Base-by-base conservation (phyloP, 495 filamentous ascomycete genomes). In the Hypoxylon rickii region DNA sequence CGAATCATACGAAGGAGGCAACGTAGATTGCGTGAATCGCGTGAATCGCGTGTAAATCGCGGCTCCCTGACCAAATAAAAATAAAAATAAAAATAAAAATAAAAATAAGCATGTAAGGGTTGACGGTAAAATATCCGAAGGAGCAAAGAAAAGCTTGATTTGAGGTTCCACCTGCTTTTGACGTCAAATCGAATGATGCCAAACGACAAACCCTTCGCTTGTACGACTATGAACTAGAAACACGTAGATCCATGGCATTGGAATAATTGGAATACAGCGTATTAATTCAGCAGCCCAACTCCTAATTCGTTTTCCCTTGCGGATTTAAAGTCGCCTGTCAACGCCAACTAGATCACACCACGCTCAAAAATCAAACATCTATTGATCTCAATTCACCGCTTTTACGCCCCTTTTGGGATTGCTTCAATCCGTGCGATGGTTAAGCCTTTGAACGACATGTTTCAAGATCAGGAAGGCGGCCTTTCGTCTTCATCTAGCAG, bases 171-270 rank as follows among this genome's bases (percentile, higher is more conserved):
- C 45, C 19, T 38, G 47, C 12, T 22, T 11, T 41, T 46, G 37
- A 55, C 46, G 42, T 61, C 36, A 55, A 55, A 39, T 55, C 58
- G 55, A 47, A 61, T 21, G 42, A 50, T 33, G n/a, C n/a, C n/a
- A n/a, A n/a, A n/a, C n/a, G n/a, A 60, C 44, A 50, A 61, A 60
- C 32, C 55, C 6, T 16, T 38, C 17, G 13, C 18, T 22, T 48
- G 37, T 48, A 36, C 37, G 13, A 55, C 38, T 26, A 8, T 17
- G 37, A 32, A 19, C 26, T 32, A 16, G 24, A n/a, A n/a, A n/a
- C 31, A 21, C 24, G 19, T 42, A 33, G 20, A 55, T 41, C 38
- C 31, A 20, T 56, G 4, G 15, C 15, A 38, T 12, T 6, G n/a
- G n/a, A n/a, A n/a, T 10, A 41, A 39, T 16, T 29, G 8, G 36